Base-by-base conservation (phyloP, 2,329 filamentous ascomycete species). In the Truncatella angustata region DNA sequence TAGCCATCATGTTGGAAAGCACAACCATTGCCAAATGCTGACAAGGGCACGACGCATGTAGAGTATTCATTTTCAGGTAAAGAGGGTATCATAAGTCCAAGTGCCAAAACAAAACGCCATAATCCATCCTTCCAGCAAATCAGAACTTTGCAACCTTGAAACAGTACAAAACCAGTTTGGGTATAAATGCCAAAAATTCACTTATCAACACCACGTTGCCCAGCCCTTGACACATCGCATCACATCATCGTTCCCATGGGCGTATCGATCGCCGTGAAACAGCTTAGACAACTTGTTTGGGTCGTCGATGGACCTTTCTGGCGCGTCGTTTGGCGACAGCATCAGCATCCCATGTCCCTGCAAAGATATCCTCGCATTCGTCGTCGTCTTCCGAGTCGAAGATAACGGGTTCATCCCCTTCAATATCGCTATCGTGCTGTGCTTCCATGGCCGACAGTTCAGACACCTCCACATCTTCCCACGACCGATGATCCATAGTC, bases 341-440 rank as follows among this genome's bases (percentile, higher is more conserved):
- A 21, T 76, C 74, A 2, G 80, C 69, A 60, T 86, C 77, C 84
- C 84, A 87, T 4, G 73, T 73, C 1, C 84, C 84, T 0, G 76
- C 70, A 65, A 87, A 87, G 30, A 87, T 69, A 39, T 86, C 84
- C 51, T 87, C 84, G 49, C 84, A 86, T 62, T 87, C 84, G 35
- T 86, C 82, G 54, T 86, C 82, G 34, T 87, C 81, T 7, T 81
- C 79, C 20, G 81, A 85, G 69, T 87, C 81, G 58, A 86, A 86
- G 36, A 75, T 71, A 14, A 84, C 61, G 23, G 72, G 66, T 16
- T 44, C 40, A 3, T 68, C 56, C 6, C 55, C 55, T 4, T 39
- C 54, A 20, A 57, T 50, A 35, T 28, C 16, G 43, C 16, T 43
- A 32, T 51, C 50, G 18, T 54, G 44, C 49, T 56, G 55, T 30